phyloP scores from a whole-genome alignment of 2,329 filamentous ascomycete genomes.

The Colletotrichum sp. region DNA sequence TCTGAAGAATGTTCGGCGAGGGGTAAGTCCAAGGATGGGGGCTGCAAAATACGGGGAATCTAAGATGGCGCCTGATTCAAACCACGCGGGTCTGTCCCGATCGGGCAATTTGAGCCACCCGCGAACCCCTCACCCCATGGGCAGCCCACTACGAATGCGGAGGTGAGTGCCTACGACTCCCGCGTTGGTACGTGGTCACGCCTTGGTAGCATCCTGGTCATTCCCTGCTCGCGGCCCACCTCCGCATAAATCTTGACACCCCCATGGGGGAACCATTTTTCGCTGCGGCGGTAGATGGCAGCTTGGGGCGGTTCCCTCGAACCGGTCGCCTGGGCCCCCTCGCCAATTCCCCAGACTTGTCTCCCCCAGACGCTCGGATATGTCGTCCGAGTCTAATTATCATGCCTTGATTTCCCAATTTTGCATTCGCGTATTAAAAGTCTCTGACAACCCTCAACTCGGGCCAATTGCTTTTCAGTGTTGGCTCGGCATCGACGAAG shows the following conservation, averaged over 20 bases:
- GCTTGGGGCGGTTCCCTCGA: not conserved
- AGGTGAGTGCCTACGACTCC: slow-evolving; percentile 2
- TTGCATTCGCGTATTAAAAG: not conserved
- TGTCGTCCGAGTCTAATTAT: not conserved
- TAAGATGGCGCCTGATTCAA: not conserved
- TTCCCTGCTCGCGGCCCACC: not conserved
- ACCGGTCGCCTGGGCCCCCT: not conserved
- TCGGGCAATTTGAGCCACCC: slow-evolving; percentile 4
- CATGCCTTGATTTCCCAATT: not conserved
- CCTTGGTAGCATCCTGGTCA: not conserved
- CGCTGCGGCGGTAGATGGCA: not conserved
- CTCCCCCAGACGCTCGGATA: not conserved
- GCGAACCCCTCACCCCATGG: not conserved
- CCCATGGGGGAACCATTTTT: not conserved
- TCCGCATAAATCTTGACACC: slow-evolving; percentile 1
- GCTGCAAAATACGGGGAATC: not conserved
- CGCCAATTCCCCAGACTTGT: not conserved
- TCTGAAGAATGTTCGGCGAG: not conserved
- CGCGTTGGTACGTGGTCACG: not conserved
- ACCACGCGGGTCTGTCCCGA: not conserved
- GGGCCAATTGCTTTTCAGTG: not conserved
- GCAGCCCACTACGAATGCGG: not conserved
- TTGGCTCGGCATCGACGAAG: not conserved
- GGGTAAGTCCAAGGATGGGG: not conserved
- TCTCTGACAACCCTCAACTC: not conserved